Conservation (phyloP, 2,329 filamentous ascomycete genomes). For the Chaetomiaceae sp. region DNA sequence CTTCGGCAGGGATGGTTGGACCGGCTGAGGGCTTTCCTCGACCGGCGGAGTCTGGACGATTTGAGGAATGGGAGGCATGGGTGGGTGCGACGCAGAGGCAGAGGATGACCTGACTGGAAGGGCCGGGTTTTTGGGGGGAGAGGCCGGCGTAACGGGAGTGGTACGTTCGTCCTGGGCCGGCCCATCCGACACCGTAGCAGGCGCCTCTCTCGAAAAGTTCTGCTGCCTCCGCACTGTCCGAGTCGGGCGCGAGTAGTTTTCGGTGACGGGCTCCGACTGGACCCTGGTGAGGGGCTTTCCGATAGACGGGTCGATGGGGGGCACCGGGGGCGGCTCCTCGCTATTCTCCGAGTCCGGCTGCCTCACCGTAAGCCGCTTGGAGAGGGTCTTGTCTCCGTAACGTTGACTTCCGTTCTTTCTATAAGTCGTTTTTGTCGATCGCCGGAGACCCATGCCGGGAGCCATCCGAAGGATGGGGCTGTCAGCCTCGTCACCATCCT, state of each 20-base stretch:
- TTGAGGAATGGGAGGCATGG: slow-evolving; percentile 43
- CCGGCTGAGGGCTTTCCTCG: slow-evolving; percentile 32
- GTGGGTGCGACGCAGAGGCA: slow-evolving; percentile 30
- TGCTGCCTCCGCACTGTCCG: slow-evolving; percentile 44
- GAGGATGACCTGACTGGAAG: slow-evolving; percentile 34
- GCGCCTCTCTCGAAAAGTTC: slow-evolving; percentile 44
- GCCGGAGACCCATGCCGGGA: slow-evolving; percentile 72
- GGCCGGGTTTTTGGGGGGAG: slow-evolving; percentile 29
- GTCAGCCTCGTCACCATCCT: slow-evolving; percentile 56
- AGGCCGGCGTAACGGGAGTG: slow-evolving; percentile 17
- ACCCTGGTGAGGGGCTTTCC: slow-evolving; percentile 55
- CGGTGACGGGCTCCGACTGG: slow-evolving; percentile 63
- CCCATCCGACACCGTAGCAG: slow-evolving; percentile 13
- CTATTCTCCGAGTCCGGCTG: slow-evolving; percentile 56
- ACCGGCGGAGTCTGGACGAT: slow-evolving; percentile 59
- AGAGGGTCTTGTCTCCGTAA: slow-evolving; percentile 71
- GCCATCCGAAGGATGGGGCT: slow-evolving; percentile 80
- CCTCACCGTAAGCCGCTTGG: slow-evolving; percentile 63
- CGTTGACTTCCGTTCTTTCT: slow-evolving; percentile 78
- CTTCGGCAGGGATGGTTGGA: slow-evolving; percentile 43
- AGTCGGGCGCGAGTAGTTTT: slow-evolving; percentile 60
- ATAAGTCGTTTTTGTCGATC: slow-evolving; percentile 90
- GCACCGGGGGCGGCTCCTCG: slow-evolving; percentile 39
- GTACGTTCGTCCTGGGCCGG: slow-evolving; percentile 14
- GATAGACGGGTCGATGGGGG: slow-evolving; percentile 42